A percentile compares a stretch with the other conserved stretches of the same genome.
phyloP scores from a whole-genome alignment of 352 stramenopile genomes.

The Globisporangium canariense region DNA sequence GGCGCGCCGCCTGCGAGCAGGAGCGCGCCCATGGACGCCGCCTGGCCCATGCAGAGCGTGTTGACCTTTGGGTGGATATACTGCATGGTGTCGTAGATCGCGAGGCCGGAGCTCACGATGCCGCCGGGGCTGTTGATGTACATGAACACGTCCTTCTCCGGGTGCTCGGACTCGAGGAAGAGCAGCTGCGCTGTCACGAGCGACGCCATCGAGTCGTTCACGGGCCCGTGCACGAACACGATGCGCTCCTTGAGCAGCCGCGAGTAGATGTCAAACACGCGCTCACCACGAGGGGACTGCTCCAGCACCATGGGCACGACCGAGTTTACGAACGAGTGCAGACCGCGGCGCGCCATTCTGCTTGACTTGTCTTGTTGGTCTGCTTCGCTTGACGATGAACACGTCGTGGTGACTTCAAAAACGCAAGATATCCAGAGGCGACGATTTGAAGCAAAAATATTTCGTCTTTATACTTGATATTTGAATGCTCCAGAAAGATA shows the following conservation, averaged over 20 bases:
- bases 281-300: slow-evolving; percentile 90
- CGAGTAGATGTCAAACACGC: slow-evolving; percentile 98
- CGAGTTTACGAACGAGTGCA: slow-evolving; percentile 60
- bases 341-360: slow-evolving; percentile 28
- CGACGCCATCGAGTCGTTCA: slow-evolving; percentile 87
- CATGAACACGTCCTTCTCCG: slow-evolving; percentile 97
- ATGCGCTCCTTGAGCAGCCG: slow-evolving; percentile 97
- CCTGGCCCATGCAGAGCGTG: slow-evolving; percentile 97
- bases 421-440: background rate
- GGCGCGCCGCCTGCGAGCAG: slow-evolving; percentile 91
- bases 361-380: background rate
- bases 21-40: slow-evolving; percentile 95
- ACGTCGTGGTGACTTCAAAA: slow-evolving; percentile 1
- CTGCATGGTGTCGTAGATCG: slow-evolving; percentile 99
- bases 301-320: slow-evolving; percentile 94
- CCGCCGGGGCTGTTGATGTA: slow-evolving; percentile 99
- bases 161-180: slow-evolving; percentile 96
- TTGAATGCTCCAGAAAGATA: no score
- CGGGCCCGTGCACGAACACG: slow-evolving; percentile 94
- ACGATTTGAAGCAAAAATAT: no score
- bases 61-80: slow-evolving; percentile 97
- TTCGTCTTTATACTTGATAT: no score
- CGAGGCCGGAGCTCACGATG: slow-evolving; percentile 95
- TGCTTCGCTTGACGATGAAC: background rate
- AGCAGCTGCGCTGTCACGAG: slow-evolving; percentile 87